A percentile compares a stretch with the other conserved stretches of the same genome.
phyloP scores from a whole-genome alignment of 441 rosid genomes.

The Sinapis alba region DNA sequence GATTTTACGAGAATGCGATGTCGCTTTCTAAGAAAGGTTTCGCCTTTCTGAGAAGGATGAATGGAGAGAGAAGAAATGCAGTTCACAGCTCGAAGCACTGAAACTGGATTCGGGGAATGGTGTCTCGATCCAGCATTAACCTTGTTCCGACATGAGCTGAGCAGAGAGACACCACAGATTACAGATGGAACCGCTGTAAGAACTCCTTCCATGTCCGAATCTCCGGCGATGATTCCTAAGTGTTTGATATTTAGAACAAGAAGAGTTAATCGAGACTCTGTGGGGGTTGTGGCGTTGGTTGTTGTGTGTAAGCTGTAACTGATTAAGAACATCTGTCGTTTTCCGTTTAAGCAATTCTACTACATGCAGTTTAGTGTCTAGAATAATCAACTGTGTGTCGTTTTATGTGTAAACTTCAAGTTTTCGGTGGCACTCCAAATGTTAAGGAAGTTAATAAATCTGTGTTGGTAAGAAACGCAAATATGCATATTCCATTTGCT shows the following conservation, averaged over 20 bases:
- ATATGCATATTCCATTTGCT: neutral
- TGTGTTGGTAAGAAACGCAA: neutral
- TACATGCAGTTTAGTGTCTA: neutral
- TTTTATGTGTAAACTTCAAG: neutral
- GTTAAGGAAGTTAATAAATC: neutral
- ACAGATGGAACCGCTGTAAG: constrained; percentile 34
- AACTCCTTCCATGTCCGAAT: constrained; percentile 23
- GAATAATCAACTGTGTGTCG: neutral
- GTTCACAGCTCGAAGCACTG: constrained; percentile 10
- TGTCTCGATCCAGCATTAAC: constrained; percentile 21
- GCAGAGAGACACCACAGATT: constrained; percentile 35
- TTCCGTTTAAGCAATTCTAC: neutral
- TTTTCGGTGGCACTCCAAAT: neutral
- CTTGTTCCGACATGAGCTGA: constrained; percentile 6
- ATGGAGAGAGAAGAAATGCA: constrained; percentile 15
- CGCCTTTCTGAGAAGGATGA: neutral
- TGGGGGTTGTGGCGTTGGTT: neutral
- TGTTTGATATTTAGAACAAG: neutral
- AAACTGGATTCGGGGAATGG: constrained; percentile 23
- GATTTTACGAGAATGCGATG: constrained; percentile 32
- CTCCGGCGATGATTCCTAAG: constrained; percentile 33
- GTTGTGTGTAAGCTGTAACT: neutral
- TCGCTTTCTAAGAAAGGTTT: constrained; percentile 16
- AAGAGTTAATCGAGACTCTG: neutral
- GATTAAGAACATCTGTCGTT: neutral